Conservation (phyloP, 805 yeast species). For the Schwanniomyces sp. region DNA sequence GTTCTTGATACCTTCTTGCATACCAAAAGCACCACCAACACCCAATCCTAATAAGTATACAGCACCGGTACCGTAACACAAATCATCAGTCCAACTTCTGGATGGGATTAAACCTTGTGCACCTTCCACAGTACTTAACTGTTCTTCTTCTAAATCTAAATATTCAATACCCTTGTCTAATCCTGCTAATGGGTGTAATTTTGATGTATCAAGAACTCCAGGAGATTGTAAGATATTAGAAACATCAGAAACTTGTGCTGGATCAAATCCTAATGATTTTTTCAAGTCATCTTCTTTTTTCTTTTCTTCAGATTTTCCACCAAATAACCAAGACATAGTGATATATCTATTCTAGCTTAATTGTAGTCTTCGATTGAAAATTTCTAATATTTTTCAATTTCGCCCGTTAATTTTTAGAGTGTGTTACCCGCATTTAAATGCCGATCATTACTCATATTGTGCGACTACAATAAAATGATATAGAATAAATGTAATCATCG, state of each 20-base stretch:
- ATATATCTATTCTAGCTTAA: not conserved
- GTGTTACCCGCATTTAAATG: constrained; percentile 4
- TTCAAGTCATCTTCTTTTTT: constrained; percentile 20
- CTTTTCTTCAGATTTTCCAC: constrained; percentile 29
- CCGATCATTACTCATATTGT: not conserved
- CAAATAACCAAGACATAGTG: constrained; percentile 53
- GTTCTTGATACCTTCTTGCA: constrained; percentile 79
- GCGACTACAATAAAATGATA: too few relatives aligned
- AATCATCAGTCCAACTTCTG: constrained; percentile 97
- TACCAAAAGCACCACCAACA: constrained; percentile 85
- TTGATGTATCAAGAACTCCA: constrained; percentile 63
- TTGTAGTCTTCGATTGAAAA: not conserved
- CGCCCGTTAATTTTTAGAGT: constrained; percentile 4
- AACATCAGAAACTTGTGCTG: constrained; percentile 61
- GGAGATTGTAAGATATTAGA: constrained; percentile 60
- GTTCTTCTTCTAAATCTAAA: constrained; percentile 82
- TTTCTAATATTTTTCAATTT: constrained; percentile 1
- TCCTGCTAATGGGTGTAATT: constrained; percentile 90
- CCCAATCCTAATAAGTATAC: constrained; percentile 86
- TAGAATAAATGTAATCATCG: too few relatives aligned
- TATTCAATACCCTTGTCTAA: constrained; percentile 87
- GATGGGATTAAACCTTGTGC: constrained; percentile 89
- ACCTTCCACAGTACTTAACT: constrained; percentile 74
- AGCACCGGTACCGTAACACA: constrained; percentile 97
- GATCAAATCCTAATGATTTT: constrained; percentile 60